Base-by-base conservation (phyloP, 805 yeast species). In the Candida cerambycidarum region DNA sequence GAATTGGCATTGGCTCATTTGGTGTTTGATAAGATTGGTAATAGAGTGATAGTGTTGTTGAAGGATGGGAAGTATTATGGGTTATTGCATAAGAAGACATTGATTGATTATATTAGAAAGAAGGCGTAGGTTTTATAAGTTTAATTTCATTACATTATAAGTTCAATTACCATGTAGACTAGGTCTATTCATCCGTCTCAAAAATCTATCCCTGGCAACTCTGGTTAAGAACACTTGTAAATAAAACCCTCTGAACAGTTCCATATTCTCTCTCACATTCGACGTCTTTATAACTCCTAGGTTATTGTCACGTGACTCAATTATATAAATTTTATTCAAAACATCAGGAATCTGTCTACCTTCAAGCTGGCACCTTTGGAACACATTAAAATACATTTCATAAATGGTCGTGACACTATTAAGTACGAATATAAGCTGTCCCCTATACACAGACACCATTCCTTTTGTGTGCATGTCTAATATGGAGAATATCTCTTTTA, bases 1-100 rank as follows among this genome's bases (percentile, higher is more conserved):
- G 79, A 79, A 9, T 52, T 78, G 21, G 63, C 78, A 6, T 59
- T 78, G 46, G 80, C 78, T 3, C 75, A 77, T 43, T 59, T 70
- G 54, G 61, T 79, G 16, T 79, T 79, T 54, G 71, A 76, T 33
- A 71, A 74, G 49, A 59, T 79, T 25, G 83, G 83, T 1, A 71
- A 67, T 28, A 55, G 82, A 32, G 75, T 77, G 1, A 69, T 77
- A 42, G 72, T 76, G 1, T 55, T 72, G 18, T 49, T 66, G 11
- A 66, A 66, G 38, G 64, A 71, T 23, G 82, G 81, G 10, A 56
- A 61, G 41, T 78, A 68, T 52, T 66, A 67, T 43, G 82, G 82
- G 1, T 65, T 78, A 4, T 56, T 79, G 44, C 81, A 79, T 51
- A 76, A 75, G 56, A 78, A 79, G 56, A 65, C 67, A 32, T 69